phyloP scores from a whole-genome alignment of 2,329 filamentous ascomycete genomes.

The Alternaria arbusti region DNA sequence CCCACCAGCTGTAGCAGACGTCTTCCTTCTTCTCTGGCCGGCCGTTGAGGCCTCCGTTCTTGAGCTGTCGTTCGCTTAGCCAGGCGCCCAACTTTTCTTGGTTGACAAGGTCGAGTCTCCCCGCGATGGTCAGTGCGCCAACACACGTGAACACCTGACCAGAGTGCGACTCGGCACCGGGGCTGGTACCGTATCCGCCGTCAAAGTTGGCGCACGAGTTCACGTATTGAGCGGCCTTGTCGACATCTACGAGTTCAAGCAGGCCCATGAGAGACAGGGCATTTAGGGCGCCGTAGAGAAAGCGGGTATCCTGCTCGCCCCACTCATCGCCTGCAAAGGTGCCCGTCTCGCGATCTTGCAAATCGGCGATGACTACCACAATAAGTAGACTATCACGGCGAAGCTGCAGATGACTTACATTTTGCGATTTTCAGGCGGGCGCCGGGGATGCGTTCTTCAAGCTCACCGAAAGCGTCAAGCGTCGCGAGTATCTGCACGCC shows the following conservation, averaged over 20 bases:
- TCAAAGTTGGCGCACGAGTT: conserved; percentile 89
- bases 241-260: conserved; percentile 75
- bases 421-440: conserved; percentile 76
- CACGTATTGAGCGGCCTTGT: conserved; percentile 80
- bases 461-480: conserved; percentile 81
- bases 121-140: conserved; percentile 82
- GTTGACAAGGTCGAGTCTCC: conserved; percentile 80
- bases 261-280: conserved; percentile 83
- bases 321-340: conserved; percentile 94
- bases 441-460: conserved; percentile 71
- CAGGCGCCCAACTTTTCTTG: conserved; percentile 82
- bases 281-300: conserved; percentile 89
- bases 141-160: conserved; percentile 97
- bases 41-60: conserved; percentile 88
- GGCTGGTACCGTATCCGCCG: conserved; percentile 87
- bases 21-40: conserved; percentile 95
- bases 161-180: conserved; percentile 91
- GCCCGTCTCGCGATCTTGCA: conserved; percentile 82
- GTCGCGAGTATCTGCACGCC: conserved; percentile 91
- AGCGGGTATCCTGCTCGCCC: conserved; percentile 95
- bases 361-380: conserved; percentile 71
- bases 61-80: conserved; percentile 90
- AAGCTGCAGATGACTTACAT: conserved; percentile 65
- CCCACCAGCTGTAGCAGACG: conserved; percentile 99
- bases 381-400: conserved; percentile 28